These are phyloP conservation scores for Bimuria novae-zelandiae DNA, from an alignment of 2,329 filamentous ascomycete genomes.

Conservation along the genomic window DNA sequence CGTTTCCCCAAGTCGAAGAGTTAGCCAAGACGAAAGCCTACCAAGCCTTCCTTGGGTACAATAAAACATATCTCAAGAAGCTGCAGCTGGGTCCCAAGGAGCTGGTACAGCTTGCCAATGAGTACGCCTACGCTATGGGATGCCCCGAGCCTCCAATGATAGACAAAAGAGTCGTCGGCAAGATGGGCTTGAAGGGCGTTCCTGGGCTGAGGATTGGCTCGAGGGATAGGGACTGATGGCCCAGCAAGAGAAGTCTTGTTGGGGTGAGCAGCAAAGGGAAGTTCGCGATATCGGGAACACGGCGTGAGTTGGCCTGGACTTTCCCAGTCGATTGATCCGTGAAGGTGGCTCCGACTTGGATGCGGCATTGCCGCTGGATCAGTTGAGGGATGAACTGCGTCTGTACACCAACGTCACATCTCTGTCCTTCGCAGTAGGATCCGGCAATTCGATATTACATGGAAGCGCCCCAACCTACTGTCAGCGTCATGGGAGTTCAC, in stretches of 20 bases:
- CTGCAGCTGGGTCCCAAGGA: slow-evolving; percentile 45
- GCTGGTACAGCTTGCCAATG: slow-evolving; percentile 51
- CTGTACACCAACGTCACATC: neutral
- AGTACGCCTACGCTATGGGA: slow-evolving; percentile 50
- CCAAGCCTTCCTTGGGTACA: slow-evolving; percentile 54
- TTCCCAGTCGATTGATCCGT: neutral
- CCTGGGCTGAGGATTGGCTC: slow-evolving; percentile 45
- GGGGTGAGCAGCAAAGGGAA: neutral
- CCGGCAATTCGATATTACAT: too few relatives aligned
- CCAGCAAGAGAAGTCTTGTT: neutral
- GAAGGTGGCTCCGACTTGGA: neutral
- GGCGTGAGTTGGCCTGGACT: neutral
- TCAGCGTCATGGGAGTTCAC: neutral
- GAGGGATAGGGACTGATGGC: slow-evolving; percentile 13
- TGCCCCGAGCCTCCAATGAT: slow-evolving; percentile 53
- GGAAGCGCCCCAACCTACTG: neutral
- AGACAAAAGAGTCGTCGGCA: slow-evolving; percentile 51
- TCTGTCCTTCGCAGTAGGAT: too few relatives aligned
- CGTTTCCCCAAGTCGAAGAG: slow-evolving; percentile 47
- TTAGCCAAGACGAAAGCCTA: slow-evolving; percentile 51
- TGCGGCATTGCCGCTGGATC: neutral
- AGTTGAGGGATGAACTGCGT: neutral
- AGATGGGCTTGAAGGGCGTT: slow-evolving; percentile 55
- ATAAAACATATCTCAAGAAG: slow-evolving; percentile 52
- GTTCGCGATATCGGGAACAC: neutral